Base-by-base conservation (phyloP, 164 flowering plant species). In the Berberis thunbergii region DNA sequence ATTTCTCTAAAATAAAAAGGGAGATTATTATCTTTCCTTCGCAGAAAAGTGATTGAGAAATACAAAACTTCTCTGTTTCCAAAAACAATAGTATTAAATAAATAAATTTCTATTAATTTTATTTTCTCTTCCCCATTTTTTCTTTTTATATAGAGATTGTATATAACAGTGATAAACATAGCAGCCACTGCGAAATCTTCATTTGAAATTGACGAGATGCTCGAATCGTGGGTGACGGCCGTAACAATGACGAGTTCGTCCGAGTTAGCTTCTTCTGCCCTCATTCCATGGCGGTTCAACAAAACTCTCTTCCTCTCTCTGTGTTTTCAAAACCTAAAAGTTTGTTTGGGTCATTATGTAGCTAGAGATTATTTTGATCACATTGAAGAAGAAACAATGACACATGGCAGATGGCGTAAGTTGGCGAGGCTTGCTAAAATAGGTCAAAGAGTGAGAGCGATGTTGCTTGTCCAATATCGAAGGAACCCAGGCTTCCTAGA, bases 241-340 rank as follows among this genome's bases (percentile, higher is more conserved):
- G 87, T 72, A 88, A 94, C 5, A 91, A 83, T 0, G 96, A 91
- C 0, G 97, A 91, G 40, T 81, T 82, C 0, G 90, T 81, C 54
- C 96, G 76, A 6, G 88, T 84, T 3, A 91, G 91, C 83, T 82
- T 81, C 66, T 79, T 72, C 70, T 75, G 85, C 68, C 77, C 74
- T 49, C 78, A 77, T 42, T 87, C 88, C 96, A 89, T 52, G 10
- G 26, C 26, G 26, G 26, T 26, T 26, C 26, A 26, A 26, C 26
- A n/a, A n/a, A n/a, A n/a, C n/a, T n/a, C n/a, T 40, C 58, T 26
- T 26, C 26, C 26, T 26, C 60, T 5, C 43, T 50, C 43, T 45
- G 41, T 12, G 12, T 7, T 40, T 4, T 26, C 2, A 40, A 13
- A 57, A 50, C 26, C 64, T 44, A 26, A 26, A 26, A 26, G 26